phyloP scores from a whole-genome alignment of 208 protist species.

The Phytomonas francai region DNA sequence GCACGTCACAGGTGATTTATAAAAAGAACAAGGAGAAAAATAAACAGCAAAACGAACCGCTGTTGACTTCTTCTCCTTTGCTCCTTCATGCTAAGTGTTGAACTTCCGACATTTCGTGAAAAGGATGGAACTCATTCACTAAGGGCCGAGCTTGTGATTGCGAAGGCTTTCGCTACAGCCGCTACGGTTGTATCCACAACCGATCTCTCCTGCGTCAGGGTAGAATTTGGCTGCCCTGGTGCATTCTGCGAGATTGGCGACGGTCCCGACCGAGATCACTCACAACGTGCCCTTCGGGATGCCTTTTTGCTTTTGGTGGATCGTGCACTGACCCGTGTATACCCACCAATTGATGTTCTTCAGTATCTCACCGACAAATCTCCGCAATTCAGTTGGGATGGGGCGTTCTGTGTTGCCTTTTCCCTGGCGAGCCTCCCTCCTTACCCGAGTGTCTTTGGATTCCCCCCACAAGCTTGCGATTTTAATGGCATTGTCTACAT shows the following conservation, averaged over 20 bases:
- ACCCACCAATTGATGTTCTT: constrained; percentile 58
- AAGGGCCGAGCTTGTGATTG: constrained; percentile 21
- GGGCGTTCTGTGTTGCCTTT: constrained; percentile 8
- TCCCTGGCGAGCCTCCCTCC: constrained; percentile 15
- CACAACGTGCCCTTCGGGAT: constrained; percentile 25
- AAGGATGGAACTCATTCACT: neutral
- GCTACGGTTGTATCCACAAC: constrained; percentile 8
- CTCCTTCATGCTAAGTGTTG: neutral
- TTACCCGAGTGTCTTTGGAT: neutral
- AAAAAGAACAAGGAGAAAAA: neutral
- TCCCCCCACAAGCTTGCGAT: neutral
- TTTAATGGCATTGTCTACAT: neutral
- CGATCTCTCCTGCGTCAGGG: neutral
- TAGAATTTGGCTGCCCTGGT: neutral
- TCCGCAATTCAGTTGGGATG: constrained; percentile 7
- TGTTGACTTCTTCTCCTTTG: too few relatives aligned
- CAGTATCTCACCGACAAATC: constrained; percentile 34
- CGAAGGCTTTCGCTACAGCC: constrained; percentile 23
- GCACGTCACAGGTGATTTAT: neutral
- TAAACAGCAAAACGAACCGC: too few relatives aligned
- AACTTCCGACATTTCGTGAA: neutral
- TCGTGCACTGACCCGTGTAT: constrained; percentile 54
- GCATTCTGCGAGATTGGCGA: neutral
- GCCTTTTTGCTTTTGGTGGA: constrained; percentile 63
- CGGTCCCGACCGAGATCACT: neutral